Evolutionary conservation across 257 asterid genomes (phyloP), one percentile per base, ranked within the genome.

Genomic region (Phtheirospermum japonicum): DNA sequence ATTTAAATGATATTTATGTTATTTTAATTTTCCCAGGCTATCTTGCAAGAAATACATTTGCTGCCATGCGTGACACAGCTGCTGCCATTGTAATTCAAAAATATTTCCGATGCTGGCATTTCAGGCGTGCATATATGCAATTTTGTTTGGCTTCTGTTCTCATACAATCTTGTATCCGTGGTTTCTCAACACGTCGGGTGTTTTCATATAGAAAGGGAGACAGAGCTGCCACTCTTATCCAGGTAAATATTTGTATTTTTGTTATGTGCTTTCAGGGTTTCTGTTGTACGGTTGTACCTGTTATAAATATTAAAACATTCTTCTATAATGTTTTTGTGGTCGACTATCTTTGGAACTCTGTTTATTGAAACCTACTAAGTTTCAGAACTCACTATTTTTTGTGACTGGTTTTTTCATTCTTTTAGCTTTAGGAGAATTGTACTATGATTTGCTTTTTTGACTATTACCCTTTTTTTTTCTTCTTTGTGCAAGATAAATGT

Each of bases 141-240:
- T 83, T 87, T 57, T 65, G 69, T 67, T 61, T 43, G 10, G 83
- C 96, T 43, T 73, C 90, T 64, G 63, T 87, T 40, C 60, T 82
- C 45, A 40, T 89, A 66, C 99, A 93, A 71, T 83, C 95, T 45
- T 56, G 79, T 57, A 70, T 81, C 73, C 95, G 97, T 75, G 91
- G 99, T 57, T 89, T 82, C 72, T 80, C 78, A 28, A 67, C 83
- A 11, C 89, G 96, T 30, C 79, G 63, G 62, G 83, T 67, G 63
- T 89, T 87, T 74, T 68, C 81, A 61, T 61, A 57, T 63, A 45
- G 72, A 55, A 93, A 80, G 77, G 88, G 85, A 75, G 80, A 78
- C 60, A 79, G 67, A 63, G 99, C 99, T 66, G 96, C 95, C 67
- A 79, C 82, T 75, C 39, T 77, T 52, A 87, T 93, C 75, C 99